phyloP scores from a whole-genome alignment of 495 filamentous ascomycete genomes.

The Trichocladium uniseriatum region DNA sequence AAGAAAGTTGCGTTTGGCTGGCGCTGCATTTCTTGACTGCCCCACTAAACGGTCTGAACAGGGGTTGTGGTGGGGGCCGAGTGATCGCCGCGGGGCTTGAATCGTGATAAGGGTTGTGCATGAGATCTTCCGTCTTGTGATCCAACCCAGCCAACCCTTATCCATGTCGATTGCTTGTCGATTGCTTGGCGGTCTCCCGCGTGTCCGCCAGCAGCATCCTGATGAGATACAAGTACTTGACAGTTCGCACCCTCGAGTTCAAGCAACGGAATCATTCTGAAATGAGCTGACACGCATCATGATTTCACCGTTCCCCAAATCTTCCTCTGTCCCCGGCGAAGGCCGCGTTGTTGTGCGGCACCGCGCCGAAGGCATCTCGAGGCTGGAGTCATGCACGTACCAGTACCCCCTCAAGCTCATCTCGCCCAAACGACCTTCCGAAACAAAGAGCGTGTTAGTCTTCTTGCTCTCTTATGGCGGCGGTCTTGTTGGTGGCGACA shows the following conservation, averaged over 20 bases:
- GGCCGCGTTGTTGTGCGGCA: constrained; percentile 67
- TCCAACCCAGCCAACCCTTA: not conserved
- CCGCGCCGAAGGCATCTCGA: constrained; percentile 59
- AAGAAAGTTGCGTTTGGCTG: constrained; percentile 5
- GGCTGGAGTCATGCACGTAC: constrained; percentile 67
- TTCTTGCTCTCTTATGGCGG: constrained; percentile 94
- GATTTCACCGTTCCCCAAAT: constrained; percentile 55
- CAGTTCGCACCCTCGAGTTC: not conserved
- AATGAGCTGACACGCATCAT: constrained; percentile 27
- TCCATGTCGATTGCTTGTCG: too few relatives aligned
- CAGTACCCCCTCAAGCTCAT: constrained; percentile 95
- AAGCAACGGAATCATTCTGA: not conserved
- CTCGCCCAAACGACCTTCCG: constrained; percentile 46
- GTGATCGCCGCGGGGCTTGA: not conserved
- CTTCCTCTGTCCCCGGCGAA: constrained; percentile 62
- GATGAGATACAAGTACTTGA: too few relatives aligned
- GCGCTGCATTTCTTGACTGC: constrained; percentile 9
- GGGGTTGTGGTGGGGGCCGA: constrained; percentile 4
- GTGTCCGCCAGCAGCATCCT: too few relatives aligned
- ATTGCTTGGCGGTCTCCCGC: too few relatives aligned
- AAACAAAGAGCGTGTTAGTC: constrained; percentile 53
- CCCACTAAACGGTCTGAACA: not conserved
- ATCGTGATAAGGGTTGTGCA: constrained; percentile 7
- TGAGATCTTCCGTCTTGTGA: not conserved
- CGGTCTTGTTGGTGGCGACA: constrained; percentile 79